phyloP scores from a whole-genome alignment of 2,329 filamentous ascomycete genomes.

The Magnaporthiopsis rhizophila region DNA sequence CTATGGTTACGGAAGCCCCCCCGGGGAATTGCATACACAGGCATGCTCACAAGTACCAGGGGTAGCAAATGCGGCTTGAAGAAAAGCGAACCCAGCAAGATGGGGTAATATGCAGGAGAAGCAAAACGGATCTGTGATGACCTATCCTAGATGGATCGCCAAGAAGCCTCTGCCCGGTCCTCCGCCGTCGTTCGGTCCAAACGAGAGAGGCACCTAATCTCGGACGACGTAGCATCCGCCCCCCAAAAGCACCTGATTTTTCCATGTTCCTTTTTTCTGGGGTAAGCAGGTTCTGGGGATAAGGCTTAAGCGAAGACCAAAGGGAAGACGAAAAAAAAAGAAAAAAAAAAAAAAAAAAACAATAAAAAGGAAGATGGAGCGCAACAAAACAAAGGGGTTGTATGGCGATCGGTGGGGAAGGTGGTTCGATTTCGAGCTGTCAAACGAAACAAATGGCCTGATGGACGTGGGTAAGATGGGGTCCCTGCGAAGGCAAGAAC shows the following conservation, averaged over 20 bases:
- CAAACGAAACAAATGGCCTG: conserved; percentile 8
- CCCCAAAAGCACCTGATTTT: neutral
- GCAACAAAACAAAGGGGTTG: neutral
- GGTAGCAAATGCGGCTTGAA: too few relatives aligned
- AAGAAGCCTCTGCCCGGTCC: too few relatives aligned
- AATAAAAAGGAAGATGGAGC: too few relatives aligned
- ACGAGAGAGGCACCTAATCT: neutral
- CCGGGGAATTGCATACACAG: too few relatives aligned
- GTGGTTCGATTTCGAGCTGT: conserved; percentile 5
- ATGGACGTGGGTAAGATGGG: neutral
- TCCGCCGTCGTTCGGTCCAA: neutral
- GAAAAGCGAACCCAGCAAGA: too few relatives aligned
- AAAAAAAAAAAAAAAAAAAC: too few relatives aligned
- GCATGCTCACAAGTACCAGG: neutral
- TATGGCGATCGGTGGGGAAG: neutral
- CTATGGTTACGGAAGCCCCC: too few relatives aligned
- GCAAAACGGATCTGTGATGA: neutral
- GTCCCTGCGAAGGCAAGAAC: neutral
- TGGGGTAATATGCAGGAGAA: too few relatives aligned
- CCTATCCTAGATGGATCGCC: neutral
- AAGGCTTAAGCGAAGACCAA: neutral
- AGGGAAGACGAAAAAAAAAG: too few relatives aligned
- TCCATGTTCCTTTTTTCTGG: neutral
- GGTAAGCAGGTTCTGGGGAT: neutral
- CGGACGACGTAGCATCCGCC: neutral